Conservation (phyloP, 768 basidiomycete species). For the Suillus occidentalis region DNA sequence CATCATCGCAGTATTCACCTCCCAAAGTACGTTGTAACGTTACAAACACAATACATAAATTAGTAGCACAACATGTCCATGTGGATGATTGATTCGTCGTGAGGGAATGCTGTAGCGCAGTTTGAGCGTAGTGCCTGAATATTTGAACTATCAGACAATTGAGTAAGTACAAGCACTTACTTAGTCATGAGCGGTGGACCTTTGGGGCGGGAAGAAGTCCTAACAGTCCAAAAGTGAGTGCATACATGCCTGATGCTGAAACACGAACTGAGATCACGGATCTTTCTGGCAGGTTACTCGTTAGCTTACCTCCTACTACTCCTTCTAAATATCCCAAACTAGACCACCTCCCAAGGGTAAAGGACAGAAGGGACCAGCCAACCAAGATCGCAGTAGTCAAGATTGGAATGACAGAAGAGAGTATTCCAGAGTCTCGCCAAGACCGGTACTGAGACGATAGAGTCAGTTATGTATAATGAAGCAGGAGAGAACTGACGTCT, state of each 20-base stretch:
- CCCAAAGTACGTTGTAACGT: neutral
- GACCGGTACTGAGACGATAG: conserved; percentile 57
- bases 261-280: conserved; percentile 1
- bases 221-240: conserved; percentile 69
- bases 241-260: conserved; percentile 68
- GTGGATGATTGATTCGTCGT: neutral
- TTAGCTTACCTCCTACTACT: conserved; percentile 55
- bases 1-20: no score
- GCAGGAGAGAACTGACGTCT: conserved; percentile 50
- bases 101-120: neutral
- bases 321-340: conserved; percentile 64
- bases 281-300: neutral
- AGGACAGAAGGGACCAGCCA: conserved; percentile 64
- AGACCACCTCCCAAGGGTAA: conserved; percentile 69
- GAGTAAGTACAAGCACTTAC: neutral
- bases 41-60: neutral
- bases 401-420: conserved; percentile 70
- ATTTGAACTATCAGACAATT: neutral
- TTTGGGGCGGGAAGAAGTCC: conserved; percentile 70
- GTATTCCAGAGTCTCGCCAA: conserved; percentile 69
- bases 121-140: neutral
- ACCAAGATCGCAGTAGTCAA: conserved; percentile 67
- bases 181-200: conserved; percentile 40
- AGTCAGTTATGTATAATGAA: neutral
- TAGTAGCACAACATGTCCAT: neutral